phyloP scores from a whole-genome alignment of 371 early-diverging fungal genomes.

The Lichtheimia ornata region DNA sequence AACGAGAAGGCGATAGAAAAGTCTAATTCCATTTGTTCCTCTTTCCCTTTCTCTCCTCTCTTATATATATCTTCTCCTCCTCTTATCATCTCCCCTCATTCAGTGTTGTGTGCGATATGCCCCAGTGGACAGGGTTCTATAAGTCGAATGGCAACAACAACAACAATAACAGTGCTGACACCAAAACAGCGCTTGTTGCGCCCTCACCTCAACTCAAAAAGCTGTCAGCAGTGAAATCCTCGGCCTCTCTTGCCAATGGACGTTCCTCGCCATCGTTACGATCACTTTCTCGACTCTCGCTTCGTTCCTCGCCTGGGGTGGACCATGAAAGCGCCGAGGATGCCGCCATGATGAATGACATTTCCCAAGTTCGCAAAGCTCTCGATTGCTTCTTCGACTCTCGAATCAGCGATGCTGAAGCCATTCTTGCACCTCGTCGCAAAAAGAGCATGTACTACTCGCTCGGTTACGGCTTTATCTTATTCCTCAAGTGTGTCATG shows the following conservation, averaged over 20 bases:
- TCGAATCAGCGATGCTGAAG: slow-evolving; percentile 64
- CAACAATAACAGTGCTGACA: neutral
- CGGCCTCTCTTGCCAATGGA: neutral
- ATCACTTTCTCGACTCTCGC: slow-evolving; percentile 15
- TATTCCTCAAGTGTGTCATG: slow-evolving; percentile 68
- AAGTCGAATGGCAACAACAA: neutral
- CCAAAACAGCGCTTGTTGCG: neutral
- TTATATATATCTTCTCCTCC: no score
- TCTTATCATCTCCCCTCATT: no score
- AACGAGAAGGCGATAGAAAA: neutral
- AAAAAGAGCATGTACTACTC: slow-evolving; percentile 64
- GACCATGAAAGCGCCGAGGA: neutral
- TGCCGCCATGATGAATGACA: slow-evolving; percentile 16
- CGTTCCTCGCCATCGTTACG: slow-evolving; percentile 20
- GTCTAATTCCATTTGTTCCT: neutral
- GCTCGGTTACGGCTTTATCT: slow-evolving; percentile 68
- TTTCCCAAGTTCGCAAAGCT: slow-evolving; percentile 49
- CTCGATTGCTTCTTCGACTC: slow-evolving; percentile 70
- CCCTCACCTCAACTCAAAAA: neutral
- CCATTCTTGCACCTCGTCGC: slow-evolving; percentile 41
- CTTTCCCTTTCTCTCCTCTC: neutral
- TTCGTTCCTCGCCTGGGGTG: slow-evolving; percentile 1
- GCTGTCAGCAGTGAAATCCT: neutral
- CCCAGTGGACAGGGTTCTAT: slow-evolving; percentile 4
- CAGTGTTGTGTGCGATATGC: neutral